Conservation (phyloP, 2,329 filamentous ascomycete species). For the Amylocarpus encephaloides region DNA sequence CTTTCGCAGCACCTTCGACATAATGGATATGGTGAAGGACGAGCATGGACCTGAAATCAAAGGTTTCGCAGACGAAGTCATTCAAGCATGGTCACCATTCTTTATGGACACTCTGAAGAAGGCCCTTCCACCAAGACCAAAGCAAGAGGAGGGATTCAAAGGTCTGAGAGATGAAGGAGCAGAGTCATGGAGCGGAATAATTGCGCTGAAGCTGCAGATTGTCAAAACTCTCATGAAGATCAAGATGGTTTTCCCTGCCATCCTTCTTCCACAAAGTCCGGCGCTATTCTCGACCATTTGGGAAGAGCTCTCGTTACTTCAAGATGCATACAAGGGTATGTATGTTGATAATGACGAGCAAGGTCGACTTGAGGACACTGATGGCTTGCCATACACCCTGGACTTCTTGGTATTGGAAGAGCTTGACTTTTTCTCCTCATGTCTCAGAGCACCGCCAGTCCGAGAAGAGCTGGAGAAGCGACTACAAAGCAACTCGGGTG, state of each 20-base stretch:
- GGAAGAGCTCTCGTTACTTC: constrained; percentile 74
- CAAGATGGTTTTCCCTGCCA: constrained; percentile 71
- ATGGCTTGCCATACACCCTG: constrained; percentile 87
- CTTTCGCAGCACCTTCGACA: constrained; percentile 87
- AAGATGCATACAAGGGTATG: constrained; percentile 68
- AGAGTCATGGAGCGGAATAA: constrained; percentile 69
- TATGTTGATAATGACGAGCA: constrained; percentile 84
- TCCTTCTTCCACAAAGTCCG: constrained; percentile 76
- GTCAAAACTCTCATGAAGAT: constrained; percentile 91
- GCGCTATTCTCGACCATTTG: constrained; percentile 81
- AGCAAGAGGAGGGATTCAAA: constrained; percentile 48
- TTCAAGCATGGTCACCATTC: constrained; percentile 83
- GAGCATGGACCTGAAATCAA: constrained; percentile 83
- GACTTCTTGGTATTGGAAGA: constrained; percentile 93
- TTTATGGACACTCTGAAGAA: constrained; percentile 74
- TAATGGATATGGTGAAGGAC: constrained; percentile 93
- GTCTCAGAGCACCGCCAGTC: constrained; percentile 80
- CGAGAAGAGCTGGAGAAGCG: constrained; percentile 83
- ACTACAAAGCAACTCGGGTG: constrained; percentile 53
- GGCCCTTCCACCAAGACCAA: constrained; percentile 56
- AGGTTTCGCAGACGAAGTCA: constrained; percentile 78
- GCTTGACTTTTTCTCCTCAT: constrained; percentile 88
- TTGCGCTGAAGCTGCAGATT: constrained; percentile 88
- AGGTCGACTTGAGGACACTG: constrained; percentile 80
- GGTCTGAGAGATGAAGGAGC: constrained; percentile 46